These are phyloP conservation scores for Tricholoma hemisulphureum DNA, from an alignment of 768 basidiomycete species.

Conservation along the genomic window DNA sequence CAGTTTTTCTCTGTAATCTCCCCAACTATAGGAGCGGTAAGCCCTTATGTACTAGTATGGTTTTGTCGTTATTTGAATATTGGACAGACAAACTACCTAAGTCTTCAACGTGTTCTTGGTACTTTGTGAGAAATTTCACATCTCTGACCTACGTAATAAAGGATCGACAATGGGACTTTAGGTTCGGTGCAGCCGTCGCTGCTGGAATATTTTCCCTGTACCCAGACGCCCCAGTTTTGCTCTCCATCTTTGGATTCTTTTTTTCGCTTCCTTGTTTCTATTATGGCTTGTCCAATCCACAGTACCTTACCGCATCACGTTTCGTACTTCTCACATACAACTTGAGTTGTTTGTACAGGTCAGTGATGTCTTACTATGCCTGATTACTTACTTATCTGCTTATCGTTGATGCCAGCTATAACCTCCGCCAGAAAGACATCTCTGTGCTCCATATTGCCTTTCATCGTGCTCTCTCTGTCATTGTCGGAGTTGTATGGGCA, in stretches of 20 bases:
- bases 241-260: conserved; percentile 83
- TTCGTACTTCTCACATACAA: conserved; percentile 90
- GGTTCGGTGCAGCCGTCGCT: conserved; percentile 78
- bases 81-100: conserved; percentile 78
- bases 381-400: not conserved
- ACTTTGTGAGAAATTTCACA: conserved; percentile 60
- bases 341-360: conserved; percentile 75
- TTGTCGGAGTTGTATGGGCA: conserved; percentile 86
- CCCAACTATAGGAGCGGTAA: conserved; percentile 82
- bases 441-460: conserved; percentile 70
- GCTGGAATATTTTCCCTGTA: conserved; percentile 70
- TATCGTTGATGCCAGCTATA: conserved; percentile 56
- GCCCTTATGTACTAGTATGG: conserved; percentile 9
- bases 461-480: conserved; percentile 79
- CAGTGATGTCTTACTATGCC: conserved; percentile 18
- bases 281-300: conserved; percentile 76
- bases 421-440: conserved; percentile 60
- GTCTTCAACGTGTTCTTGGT: conserved; percentile 78
- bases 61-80: conserved; percentile 4
- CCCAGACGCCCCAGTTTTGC: conserved; percentile 67
- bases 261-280: conserved; percentile 95
- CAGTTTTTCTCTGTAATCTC: conserved; percentile 91
- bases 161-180: conserved; percentile 25
- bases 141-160: conserved; percentile 7
- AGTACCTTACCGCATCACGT: conserved; percentile 70